Evolutionary conservation across 1,284 basidiomycete genomes (phyloP).

Genomic region (Wolfiporia cocos): DNA sequence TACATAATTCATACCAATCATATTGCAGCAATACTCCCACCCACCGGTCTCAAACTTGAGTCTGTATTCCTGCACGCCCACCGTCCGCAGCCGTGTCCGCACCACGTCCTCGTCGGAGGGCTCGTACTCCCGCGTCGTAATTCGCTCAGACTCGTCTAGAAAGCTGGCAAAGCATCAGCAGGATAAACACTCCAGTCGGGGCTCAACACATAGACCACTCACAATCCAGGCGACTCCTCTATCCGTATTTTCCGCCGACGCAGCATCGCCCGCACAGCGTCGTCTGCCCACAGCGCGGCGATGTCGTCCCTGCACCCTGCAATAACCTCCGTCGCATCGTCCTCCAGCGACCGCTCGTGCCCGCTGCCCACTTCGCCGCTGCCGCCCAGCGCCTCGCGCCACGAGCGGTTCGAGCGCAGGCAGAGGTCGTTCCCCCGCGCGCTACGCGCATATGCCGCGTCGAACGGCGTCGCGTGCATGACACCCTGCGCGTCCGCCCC

Average conservation of each 20-base stretch:
- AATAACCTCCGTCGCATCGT: conserved; percentile 51
- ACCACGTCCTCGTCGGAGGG: conserved; percentile 70
- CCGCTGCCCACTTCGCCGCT: conserved; percentile 1
- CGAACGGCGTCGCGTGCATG: conserved; percentile 19
- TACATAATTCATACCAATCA: background rate
- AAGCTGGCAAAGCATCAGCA: conserved; percentile 28
- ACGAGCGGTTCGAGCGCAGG: conserved; percentile 24
- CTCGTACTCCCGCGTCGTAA: conserved; percentile 50
- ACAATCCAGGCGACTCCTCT: conserved; percentile 69
- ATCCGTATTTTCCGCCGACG: conserved; percentile 41
- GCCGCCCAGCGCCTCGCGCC: conserved; percentile 19
- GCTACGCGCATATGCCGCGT: conserved; percentile 7
- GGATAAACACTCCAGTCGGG: too few relatives aligned
- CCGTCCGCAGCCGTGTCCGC: conserved; percentile 52
- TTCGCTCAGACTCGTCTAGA: conserved; percentile 58
- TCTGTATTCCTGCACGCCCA: conserved; percentile 33
- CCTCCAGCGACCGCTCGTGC: conserved; percentile 16
- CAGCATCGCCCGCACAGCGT: conserved; percentile 49
- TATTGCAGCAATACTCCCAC: conserved; percentile 7
- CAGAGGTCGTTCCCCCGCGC: conserved; percentile 19
- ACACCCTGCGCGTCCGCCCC: conserved; percentile 5
- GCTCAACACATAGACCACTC: too few relatives aligned
- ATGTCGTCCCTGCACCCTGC: conserved; percentile 59
- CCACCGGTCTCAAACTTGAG: conserved; percentile 26
- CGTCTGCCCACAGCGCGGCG: conserved; percentile 57